Base-by-base conservation (phyloP, 2,329 filamentous ascomycete species). In the Dothistroma pini region DNA sequence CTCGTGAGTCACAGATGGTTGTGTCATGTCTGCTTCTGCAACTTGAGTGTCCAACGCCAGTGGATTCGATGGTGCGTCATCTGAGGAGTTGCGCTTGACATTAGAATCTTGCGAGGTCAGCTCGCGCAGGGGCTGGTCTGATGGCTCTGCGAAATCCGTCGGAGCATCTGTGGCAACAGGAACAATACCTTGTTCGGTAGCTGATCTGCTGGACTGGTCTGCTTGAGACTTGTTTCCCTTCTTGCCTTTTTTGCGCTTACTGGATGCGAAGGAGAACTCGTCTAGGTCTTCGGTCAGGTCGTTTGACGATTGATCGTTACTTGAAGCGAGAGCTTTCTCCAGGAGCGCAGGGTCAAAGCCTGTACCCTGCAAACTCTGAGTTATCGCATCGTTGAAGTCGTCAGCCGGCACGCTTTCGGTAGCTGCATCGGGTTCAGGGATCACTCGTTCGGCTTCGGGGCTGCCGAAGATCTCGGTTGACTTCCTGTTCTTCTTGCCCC, bases 201-300 rank as follows among this genome's bases (percentile, higher is more conserved):
- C 21, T 65, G 66, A 57, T 53, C 16, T 57, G 44, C 9, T 41
- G 25, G 6, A 54, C 48, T 51, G 38, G 9, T 57, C 52, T 10
- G 48, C 35, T 21, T 54, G 41, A 10, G 61, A 29, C 69, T 80
- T 79, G 70, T 80, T 81, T 9, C 72, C 70, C 63, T 80, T 80
- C 72, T 78, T 81, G 35, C 69, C 71, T 69, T 79, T 81, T 67
- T 78, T 80, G 47, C 75, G 74, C 62, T 75, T 75, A 56, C 74
- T 75, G 53, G 74, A 71, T 59, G 74, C 66, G 68, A 75, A 63
- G 57, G 70, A 67, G 53, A 71, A 70, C 14, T 73, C 71, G 14
- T 71, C 68, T 8, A 68, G 64, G 14, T 73, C 71, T 22, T 69
- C 67, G 12, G 61, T 57, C 38, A 56, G 55, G 11, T 65, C 65